Evolutionary conservation across 192 early-diverging fungal species (phyloP).

Genomic region (Phlyctochytrium planicorne): DNA sequence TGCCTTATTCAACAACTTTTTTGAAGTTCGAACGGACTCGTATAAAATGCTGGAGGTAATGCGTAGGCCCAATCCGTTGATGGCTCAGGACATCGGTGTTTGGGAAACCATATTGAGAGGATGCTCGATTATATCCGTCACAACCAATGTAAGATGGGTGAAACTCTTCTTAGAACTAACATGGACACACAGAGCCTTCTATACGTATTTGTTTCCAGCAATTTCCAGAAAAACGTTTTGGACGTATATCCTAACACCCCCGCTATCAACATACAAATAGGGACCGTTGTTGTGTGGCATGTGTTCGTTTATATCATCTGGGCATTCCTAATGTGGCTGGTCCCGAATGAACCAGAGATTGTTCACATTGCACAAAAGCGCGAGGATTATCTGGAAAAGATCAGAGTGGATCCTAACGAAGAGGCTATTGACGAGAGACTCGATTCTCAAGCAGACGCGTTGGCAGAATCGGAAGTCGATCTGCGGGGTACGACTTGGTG

Average conservation of each 20-base stretch:
- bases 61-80: background rate
- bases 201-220: no score
- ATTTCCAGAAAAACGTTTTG: no score
- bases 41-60: conserved; percentile 11
- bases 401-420: background rate
- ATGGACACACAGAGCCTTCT: no score
- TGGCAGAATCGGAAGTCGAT: background rate
- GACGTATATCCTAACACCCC: no score
- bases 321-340: background rate
- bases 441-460: background rate
- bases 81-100: conserved; percentile 1
- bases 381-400: background rate
- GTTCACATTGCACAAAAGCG: background rate
- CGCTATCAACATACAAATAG: background rate
- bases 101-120: background rate
- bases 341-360: background rate
- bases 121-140: background rate
- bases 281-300: background rate
- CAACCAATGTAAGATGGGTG: background rate
- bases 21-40: conserved; percentile 10
- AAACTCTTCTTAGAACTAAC: no score
- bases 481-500: background rate
- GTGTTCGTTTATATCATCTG: background rate
- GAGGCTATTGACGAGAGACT: background rate
- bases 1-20: conserved; percentile 8